Base-by-base conservation (phyloP, 768 basidiomycete species). In the Mycena amicta region DNA sequence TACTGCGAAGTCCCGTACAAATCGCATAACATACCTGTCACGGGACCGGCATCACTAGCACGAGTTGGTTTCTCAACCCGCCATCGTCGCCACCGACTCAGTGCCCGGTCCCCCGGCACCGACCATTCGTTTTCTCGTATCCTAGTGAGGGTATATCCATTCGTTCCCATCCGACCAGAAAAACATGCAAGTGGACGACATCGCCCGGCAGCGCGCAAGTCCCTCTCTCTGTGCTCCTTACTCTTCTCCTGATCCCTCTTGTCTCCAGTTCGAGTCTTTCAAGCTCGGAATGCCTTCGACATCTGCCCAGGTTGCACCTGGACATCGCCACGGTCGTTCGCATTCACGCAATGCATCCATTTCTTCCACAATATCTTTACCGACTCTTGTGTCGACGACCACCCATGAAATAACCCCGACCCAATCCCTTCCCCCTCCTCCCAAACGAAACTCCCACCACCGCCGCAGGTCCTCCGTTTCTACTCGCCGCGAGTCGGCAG, bases 401-500 rank as follows among this genome's bases (percentile, higher is more conserved):
- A 68, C 75, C 27, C 59, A 71, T 59, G 77, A 81, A 39, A 67
- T 72, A 23, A 67, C 75, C 23, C 68, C 70, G 50, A 55, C 56
- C 60, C 57, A 66, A 55, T 65, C 66, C 61, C 58, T 46, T 59
- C 71, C 25, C 64, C 74, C 80, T 37, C 71, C 78, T 13, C 66
- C 81, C 26, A 88, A 86, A 66, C 88, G 86, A 63, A 82, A 82
- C 57, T 95, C 93, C 0, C 92, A 93, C 65, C 94, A 95, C 66
- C 82, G 85, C 15, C 90, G 94, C 49, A 84, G 85, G 40, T 93
- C 93, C 1, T 93, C 91, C 25, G 92, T 96, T 26, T 93, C 94
- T 11, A 95, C 93, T 39, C 87, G 93, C 60, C 83, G 82, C 63
- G 94, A 96, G 76, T 94, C 92, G 20, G 89, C 92, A 18, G 94